Evolutionary conservation across 192 early-diverging fungal species (phyloP), one percentile per base, ranked within the genome.

Genomic region (Chytriomyces hyalinus): DNA sequence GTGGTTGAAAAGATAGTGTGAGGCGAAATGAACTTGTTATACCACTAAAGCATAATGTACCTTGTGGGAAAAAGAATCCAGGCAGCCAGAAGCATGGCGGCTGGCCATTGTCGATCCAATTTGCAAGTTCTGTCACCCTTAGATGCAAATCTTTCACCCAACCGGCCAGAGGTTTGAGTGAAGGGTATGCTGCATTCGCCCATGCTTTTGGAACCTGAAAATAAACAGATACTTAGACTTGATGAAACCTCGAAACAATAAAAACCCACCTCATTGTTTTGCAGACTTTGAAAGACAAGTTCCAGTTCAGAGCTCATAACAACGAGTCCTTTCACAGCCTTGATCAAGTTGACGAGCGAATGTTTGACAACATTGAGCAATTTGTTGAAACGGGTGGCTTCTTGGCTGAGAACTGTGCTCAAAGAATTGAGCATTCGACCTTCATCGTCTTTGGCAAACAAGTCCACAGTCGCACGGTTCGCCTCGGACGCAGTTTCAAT

Each of bases 31-130:
- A 57, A 57, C 10, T n/a, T 5, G 3, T 13, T 57, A 13, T 57
- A 20, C 3, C 53, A 60, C 6, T 6, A n/a, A 6, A n/a, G 49
- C 6, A 20, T 5, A 17, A 75, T 61, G 57, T 53, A 85, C 84
- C 86, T 84, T 90, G 89, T 45, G 89, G 89, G 83, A 90, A 90
- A 72, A 89, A 90, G 80, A 90, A 90, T 8, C 89, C 89, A 8
- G 89, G 85, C 5, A 90, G 73, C 89, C 89, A 90, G 76, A 90
- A 90, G 6, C 82, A 82, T 13, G 69, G 59, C 10, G 89, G 89
- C 70, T 90, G 87, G 2, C 89, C 89, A 15, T 80, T 61, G 5
- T 80, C 76, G 8, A 83, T 76, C 89, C 89, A 90, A 24, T 77
- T 49, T 46, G 43, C 24, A 22, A 90, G 49, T 46, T 84, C 71